A percentile compares a stretch with the other conserved stretches of the same genome.
Evolutionary conservation across 2,329 filamentous ascomycete species (phyloP).

Genomic region (Chaetomiaceae sp.): DNA sequence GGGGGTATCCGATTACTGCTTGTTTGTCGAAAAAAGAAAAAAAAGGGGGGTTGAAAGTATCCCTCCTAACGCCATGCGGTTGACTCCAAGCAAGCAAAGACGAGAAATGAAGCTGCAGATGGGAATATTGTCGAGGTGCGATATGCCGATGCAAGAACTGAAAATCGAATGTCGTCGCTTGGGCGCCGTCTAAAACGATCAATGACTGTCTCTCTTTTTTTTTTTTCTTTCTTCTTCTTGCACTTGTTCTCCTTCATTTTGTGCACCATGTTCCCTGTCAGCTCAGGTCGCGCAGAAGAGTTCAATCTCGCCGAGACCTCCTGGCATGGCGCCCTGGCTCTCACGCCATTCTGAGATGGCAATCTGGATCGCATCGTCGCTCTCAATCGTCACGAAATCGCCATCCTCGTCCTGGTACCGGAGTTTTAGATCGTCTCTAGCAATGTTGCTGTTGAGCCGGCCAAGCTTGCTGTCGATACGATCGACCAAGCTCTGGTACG

Average conservation of each 20-base stretch:
- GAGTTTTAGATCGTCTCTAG: conserved; percentile 74
- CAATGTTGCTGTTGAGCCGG: conserved; percentile 76
- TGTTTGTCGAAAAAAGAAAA: neutral
- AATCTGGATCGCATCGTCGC: conserved; percentile 92
- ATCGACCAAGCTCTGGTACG: conserved; percentile 88
- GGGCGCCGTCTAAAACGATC: conserved; percentile 13
- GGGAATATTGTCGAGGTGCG: neutral
- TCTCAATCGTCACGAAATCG: conserved; percentile 89
- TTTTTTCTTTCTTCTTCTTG: neutral
- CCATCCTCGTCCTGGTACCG: conserved; percentile 90
- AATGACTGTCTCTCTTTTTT: neutral
- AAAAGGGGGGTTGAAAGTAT: neutral
- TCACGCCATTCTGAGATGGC: conserved; percentile 95
- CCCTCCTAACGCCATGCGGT: conserved; percentile 4
- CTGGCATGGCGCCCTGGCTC: conserved; percentile 52
- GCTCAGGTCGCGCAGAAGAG: conserved; percentile 62
- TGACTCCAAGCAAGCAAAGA: neutral
- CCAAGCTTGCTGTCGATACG: conserved; percentile 94
- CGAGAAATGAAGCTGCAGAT: neutral
- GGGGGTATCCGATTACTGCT: conserved; percentile 5
- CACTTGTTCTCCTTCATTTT: too few relatives aligned
- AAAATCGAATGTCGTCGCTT: neutral
- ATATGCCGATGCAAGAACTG: conserved; percentile 6
- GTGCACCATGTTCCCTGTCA: too few relatives aligned
- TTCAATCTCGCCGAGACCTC: conserved; percentile 83